phyloP scores from a whole-genome alignment of 2,329 filamentous ascomycete genomes.

The Sporothrix globosa region DNA sequence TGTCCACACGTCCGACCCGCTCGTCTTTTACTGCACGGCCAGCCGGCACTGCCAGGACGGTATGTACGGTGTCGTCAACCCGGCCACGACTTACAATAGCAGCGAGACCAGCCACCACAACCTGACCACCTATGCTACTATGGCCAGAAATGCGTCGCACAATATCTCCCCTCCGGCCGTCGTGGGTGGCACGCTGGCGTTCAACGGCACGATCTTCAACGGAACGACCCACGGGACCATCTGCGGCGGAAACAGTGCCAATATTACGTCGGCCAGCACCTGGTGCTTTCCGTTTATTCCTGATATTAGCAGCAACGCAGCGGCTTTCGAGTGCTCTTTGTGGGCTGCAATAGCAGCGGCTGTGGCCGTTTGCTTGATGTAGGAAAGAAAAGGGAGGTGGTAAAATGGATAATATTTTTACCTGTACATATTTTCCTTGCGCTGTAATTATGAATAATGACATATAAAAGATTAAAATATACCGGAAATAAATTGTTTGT shows the following conservation, averaged over 20 bases:
- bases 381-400: too few species aligned
- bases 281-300: slow-evolving; percentile 14
- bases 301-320: slow-evolving; percentile 2
- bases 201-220: slow-evolving; percentile 16
- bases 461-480: background rate
- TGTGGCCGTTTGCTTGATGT: background rate
- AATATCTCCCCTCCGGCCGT: slow-evolving; percentile 34
- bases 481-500: too few species aligned
- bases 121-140: slow-evolving; percentile 34
- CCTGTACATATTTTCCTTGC: background rate
- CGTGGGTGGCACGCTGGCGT: slow-evolving; percentile 36
- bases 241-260: slow-evolving; percentile 14
- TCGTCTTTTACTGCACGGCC: slow-evolving; percentile 53
- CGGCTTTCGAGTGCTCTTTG: background rate
- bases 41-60: slow-evolving; percentile 48
- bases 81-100: slow-evolving; percentile 33
- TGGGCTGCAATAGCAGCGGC: slow-evolving; percentile 4
- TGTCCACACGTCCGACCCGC: slow-evolving; percentile 48
- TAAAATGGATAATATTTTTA: too few species aligned
- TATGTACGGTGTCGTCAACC: slow-evolving; percentile 53
- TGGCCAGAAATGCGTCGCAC: slow-evolving; percentile 34
- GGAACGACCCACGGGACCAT: slow-evolving; percentile 2
- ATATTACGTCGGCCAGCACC: slow-evolving; percentile 9
- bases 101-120: background rate
- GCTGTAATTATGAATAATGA: slow-evolving; percentile 5